These are phyloP conservation scores for Diacronema lutheri DNA, from an alignment of 78 protist species.

Conservation along the genomic window DNA sequence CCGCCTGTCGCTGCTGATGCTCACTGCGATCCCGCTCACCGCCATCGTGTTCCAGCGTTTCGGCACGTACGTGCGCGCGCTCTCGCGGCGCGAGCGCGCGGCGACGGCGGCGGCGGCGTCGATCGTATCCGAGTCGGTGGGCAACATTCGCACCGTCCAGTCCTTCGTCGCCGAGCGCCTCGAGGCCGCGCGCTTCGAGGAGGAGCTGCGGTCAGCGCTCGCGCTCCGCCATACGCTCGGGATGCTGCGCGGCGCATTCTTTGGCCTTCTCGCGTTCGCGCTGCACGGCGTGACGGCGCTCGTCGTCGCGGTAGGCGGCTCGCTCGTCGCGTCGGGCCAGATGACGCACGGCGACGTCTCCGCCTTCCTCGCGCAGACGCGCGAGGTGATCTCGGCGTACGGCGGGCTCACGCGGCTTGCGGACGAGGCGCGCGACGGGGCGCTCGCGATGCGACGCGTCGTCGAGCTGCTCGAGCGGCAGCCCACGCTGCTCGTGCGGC, in stretches of 20 bases:
- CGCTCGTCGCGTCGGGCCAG: background rate
- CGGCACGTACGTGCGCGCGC: background rate
- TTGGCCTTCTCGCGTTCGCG: no score
- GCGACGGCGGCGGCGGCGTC: background rate
- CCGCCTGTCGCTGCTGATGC: background rate
- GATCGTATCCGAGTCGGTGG: background rate
- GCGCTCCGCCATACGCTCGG: no score
- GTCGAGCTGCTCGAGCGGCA: background rate
- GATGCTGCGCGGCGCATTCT: no score
- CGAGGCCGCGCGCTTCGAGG: no score
- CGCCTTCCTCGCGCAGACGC: background rate
- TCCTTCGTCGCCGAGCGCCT: no score
- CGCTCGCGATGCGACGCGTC: background rate
- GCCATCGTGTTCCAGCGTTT: background rate
- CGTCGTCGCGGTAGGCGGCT: background rate
- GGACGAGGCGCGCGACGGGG: background rate
- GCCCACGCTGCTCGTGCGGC: background rate
- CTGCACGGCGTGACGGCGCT: no score
- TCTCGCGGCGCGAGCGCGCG: background rate
- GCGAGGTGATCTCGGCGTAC: background rate
- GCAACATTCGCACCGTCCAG: no score
- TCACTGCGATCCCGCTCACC: background rate
- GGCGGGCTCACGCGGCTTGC: background rate
- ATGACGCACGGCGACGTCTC: slow-evolving; percentile 2
- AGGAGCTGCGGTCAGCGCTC: no score